phyloP scores from a whole-genome alignment of 2,329 filamentous ascomycete genomes.

The Verticillium dahliae region DNA sequence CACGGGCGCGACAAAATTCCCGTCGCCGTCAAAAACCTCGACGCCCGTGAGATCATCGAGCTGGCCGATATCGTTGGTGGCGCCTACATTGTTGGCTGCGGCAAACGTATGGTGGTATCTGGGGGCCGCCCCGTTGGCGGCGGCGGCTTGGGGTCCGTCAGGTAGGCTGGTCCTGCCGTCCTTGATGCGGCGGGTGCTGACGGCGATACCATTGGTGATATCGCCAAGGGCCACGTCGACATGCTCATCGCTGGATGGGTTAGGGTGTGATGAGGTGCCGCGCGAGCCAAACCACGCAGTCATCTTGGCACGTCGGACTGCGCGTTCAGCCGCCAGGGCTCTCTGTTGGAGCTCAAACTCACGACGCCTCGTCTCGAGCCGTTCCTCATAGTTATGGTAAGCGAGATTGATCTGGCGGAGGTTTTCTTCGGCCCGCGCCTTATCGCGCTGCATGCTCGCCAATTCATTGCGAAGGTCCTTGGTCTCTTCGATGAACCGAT shows the following conservation, averaged over 20 bases:
- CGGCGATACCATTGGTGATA: neutral
- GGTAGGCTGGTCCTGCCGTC: neutral
- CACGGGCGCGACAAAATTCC: slow-evolving; percentile 28
- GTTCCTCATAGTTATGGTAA: neutral
- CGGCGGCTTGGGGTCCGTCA: neutral
- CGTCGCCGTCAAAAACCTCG: slow-evolving; percentile 28
- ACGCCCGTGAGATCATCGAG: slow-evolving; percentile 11
- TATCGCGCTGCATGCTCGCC: neutral
- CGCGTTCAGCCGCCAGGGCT: neutral
- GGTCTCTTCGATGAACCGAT: neutral
- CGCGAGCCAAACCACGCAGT: neutral
- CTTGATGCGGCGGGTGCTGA: neutral
- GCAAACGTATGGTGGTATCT: neutral
- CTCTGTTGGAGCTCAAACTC: neutral
- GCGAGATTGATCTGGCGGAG: neutral
- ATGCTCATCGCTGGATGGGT: neutral
- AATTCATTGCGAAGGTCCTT: neutral
- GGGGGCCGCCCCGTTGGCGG: neutral
- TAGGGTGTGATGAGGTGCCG: neutral
- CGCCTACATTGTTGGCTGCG: neutral
- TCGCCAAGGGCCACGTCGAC: neutral
- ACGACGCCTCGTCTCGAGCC: neutral
- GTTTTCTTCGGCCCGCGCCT: neutral
- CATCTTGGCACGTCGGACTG: neutral
- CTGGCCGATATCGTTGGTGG: neutral